Base-by-base conservation (phyloP, 371 early-diverging fungal genomes). In the Sporodiniella umbellata region DNA sequence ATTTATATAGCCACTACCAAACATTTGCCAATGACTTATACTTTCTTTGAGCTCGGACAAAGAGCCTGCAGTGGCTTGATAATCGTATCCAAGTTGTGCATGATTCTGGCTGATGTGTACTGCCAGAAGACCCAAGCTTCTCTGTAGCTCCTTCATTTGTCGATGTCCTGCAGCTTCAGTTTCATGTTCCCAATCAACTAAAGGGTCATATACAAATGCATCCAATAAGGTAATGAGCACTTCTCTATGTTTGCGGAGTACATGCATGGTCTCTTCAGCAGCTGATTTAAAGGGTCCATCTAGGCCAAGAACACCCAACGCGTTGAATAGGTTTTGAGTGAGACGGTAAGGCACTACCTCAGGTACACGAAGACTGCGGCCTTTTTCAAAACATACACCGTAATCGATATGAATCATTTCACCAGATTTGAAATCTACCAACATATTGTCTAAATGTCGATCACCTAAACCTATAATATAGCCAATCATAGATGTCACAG, bases 401-500 rank as follows among this genome's bases (percentile, higher is more conserved):
- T 93, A 88, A 66, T 99, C 99, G 42, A 99, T 99, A 78, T 99
- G 99, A 7, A 99, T 85, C 4, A 97, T 58, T 42, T 98, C 96
- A 0, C 93, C 96, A 0, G 83, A 85, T 10, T 64, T 62, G 35
- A 66, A 70, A 64, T 99, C 98, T 11, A 99, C 66, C 55, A 99
- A 49, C 42, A 99, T 97, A 63, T 99, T 99, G 62, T 98, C 96
- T 58, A 92, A 59, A 68, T 99, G 99, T 10, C 99, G 88, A 72
- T 99, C 99, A 11, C 99, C 99, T 19, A 99, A 77, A 1, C 99
- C 99, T 58, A 99, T 88, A 14, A 99, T 83, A 72, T 94, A 98
- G 0, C 99, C 99, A 43, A 94, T 84, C 46, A 98, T 90, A 8
- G 93, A 93, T 70, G 89, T 92, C 0, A 90, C 89, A 1, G 99